Percentiles rank a stretch among this genome's conserved stretches.
phyloP scores from a whole-genome alignment of 805 yeast genomes.

The Ogataea henricii region DNA sequence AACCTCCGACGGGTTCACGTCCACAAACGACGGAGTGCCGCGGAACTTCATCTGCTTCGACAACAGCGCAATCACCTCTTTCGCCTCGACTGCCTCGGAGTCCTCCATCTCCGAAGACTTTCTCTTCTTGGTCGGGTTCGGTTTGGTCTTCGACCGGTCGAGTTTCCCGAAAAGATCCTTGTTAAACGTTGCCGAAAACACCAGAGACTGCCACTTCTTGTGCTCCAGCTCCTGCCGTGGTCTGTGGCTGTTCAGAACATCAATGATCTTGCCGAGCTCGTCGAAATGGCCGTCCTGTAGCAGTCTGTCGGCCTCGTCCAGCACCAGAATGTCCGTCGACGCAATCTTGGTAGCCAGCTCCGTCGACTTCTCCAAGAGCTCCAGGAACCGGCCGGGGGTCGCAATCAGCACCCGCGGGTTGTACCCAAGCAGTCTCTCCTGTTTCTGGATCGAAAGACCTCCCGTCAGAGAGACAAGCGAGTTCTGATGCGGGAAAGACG shows the following conservation, averaged over 20 bases:
- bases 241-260: conserved; percentile 56
- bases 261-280: conserved; percentile 81
- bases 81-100: conserved; percentile 42
- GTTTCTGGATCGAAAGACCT: conserved; percentile 92
- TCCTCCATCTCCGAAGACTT: conserved; percentile 13
- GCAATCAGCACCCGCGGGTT: conserved; percentile 86
- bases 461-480: conserved; percentile 85
- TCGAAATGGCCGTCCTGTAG: conserved; percentile 96
- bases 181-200: conserved; percentile 94
- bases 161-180: conserved; percentile 79
- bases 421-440: conserved; percentile 72
- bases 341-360: conserved; percentile 45
- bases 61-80: conserved; percentile 64
- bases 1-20: conserved; percentile 82
- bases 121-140: conserved; percentile 28
- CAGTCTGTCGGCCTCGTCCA: conserved; percentile 96
- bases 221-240: conserved; percentile 37
- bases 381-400: conserved; percentile 93
- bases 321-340: conserved; percentile 54
- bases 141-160: conserved; percentile 41
- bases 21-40: conserved; percentile 68
- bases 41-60: conserved; percentile 71
- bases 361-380: conserved; percentile 66
- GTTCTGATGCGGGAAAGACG: conserved; percentile 42
- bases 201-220: conserved; percentile 74